Evolutionary conservation across 2,329 filamentous ascomycete genomes (phyloP), one percentile per base, ranked within the genome.

Genomic region (Pseudonectria buxi): DNA sequence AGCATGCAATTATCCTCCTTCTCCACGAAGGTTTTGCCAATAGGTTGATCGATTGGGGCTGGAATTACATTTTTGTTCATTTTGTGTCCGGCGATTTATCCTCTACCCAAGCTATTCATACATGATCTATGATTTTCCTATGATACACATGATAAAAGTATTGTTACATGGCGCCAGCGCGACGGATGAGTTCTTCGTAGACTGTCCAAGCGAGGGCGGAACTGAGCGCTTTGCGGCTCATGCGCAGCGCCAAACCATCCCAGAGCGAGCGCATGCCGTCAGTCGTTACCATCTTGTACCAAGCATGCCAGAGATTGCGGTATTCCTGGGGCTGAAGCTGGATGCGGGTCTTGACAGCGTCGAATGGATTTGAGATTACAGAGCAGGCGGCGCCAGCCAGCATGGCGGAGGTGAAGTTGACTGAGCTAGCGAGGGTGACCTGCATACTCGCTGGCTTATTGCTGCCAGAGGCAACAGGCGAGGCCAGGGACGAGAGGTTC

Each of bases 171-270:
- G 34, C 31, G 36, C 40, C 51, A 26, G 47, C 54, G 49, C 84
- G 73, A 41, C 89, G 69, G 44, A 96, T 83, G 50, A 95, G 62
- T 61, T 95, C 90, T 65, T 98, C 92, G 56, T 98, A 98, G 27
- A 95, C 72, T 9, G 90, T 96, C 92, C 92, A 98, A 7, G 90
- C 90, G 48, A 96, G 70, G n/a, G 92, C 92, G 34, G 84, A 90
- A 61, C 89, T 95, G 29, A 95, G 64, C 5, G 88, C 90, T 62
- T 98, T 98, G 49, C 92, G 74, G 30, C 81, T 84, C 71, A 96
- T 94, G 37, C 92, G 76, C 47, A 98, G 67, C 2, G 77, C 86
- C 37, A 98, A 62, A 1, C 92, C 92, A 58, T 92, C 84, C 62
- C 92, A 89, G 39, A 98, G 70, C 41, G 84, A 84, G 35, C 82